Base-by-base conservation (phyloP, 1,284 basidiomycete genomes). In the Melampsora americana region DNA sequence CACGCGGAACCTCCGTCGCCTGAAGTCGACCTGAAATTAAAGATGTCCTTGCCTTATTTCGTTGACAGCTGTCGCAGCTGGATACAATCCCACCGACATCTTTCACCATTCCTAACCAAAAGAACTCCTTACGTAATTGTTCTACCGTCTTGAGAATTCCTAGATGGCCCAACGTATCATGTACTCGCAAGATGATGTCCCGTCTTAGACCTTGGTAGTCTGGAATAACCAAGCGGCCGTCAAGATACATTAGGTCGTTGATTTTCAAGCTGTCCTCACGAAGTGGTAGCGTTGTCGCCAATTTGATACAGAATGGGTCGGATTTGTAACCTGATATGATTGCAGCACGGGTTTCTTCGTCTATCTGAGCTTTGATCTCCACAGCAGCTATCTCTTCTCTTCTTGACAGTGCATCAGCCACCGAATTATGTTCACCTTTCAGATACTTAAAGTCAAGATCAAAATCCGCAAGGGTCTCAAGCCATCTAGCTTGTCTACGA, bases 31-130 rank as follows among this genome's bases (percentile, higher is more conserved):
- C 75, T 0, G 60, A 30, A 0, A 23, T 14, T 32, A 18, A 48
- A 26, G 74, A 69, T n/a, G 75, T 79, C 0, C 61, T 11, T 0
- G 77, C 20, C 70, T 79, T 78, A n/a, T 64, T 53, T n/a, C 65
- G 28, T 35, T 79, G 78, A 65, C 78, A 79, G 4, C 56, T 56
- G 12, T 69, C 66, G 48, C 79, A 79, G 14, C 23, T 20, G 6
- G 28, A 18, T 2, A 67, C 16, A 50, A 50, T 46, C 4, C 2
- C 2, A 3, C 5, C 7, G 11, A 50, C 44, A 2, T 67, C 66
- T 28, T 26, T 67, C 1, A 4, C 23, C 84, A 86, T 86, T n/a
- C 81, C 78, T 0, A 83, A 84, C 85, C 85, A 86, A 78, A 84
- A 85, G 67, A 82, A 86, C 0, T 80, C 80, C 3, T 78, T 67